phyloP scores from a whole-genome alignment of 2,329 filamentous ascomycete genomes.

The Aspergillus luchuensis region DNA sequence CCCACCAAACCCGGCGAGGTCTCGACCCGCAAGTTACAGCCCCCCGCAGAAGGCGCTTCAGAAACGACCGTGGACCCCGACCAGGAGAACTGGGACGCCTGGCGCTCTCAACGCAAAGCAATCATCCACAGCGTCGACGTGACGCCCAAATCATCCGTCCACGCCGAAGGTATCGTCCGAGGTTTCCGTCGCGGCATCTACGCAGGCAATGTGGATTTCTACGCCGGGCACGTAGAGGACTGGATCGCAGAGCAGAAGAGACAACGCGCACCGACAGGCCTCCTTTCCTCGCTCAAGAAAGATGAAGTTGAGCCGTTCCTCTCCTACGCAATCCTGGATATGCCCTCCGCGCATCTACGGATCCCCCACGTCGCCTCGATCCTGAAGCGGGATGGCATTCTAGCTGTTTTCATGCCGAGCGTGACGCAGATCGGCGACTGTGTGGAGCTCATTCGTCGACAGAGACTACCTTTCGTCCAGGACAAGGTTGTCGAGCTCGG shows the following conservation, averaged over 20 bases:
- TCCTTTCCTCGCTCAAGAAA: slow-evolving; percentile 20
- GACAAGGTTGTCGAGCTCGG: slow-evolving; percentile 51
- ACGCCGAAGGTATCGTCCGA: slow-evolving; percentile 65
- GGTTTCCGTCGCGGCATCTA: slow-evolving; percentile 73
- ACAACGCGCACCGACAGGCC: slow-evolving; percentile 32
- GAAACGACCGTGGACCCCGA: slow-evolving; percentile 16
- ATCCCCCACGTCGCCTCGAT: slow-evolving; percentile 52
- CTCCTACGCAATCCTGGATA: slow-evolving; percentile 71
- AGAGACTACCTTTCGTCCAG: slow-evolving; percentile 56
- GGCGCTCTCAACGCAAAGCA: slow-evolving; percentile 60
- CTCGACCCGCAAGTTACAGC: slow-evolving; percentile 14
- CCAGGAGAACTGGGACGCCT: slow-evolving; percentile 47
- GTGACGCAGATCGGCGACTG: slow-evolving; percentile 76
- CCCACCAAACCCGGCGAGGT: slow-evolving; percentile 10
- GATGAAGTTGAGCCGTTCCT: slow-evolving; percentile 61
- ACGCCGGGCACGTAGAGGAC: slow-evolving; percentile 65
- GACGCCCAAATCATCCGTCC: slow-evolving; percentile 61
- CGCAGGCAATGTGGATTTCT: slow-evolving; percentile 70
- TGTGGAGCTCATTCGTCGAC: slow-evolving; percentile 55
- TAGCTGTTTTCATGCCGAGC: slow-evolving; percentile 74
- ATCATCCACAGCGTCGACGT: slow-evolving; percentile 76
- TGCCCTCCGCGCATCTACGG: slow-evolving; percentile 63
- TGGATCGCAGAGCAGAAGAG: slow-evolving; percentile 61
- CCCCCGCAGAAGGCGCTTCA: neutral
- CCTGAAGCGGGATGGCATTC: slow-evolving; percentile 63